Percentiles rank a stretch among this genome's conserved stretches.
Conservation (phyloP, 257 asterid species). For the Solanum rostratum region DNA sequence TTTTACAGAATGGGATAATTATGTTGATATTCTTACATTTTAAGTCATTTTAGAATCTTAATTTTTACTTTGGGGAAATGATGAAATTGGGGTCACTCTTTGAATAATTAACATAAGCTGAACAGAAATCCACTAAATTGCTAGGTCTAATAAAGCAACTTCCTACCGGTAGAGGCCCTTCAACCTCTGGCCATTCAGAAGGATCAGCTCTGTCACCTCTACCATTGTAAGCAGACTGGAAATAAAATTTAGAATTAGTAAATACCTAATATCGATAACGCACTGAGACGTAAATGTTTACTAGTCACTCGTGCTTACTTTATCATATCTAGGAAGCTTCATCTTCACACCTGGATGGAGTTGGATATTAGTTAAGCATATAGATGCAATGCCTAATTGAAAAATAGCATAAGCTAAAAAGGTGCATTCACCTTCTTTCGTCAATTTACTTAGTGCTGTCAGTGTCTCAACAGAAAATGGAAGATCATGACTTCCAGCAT, state of each 20-base stretch:
- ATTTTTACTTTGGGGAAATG: not conserved
- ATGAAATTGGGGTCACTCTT: not conserved
- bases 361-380: not conserved
- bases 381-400: not conserved
- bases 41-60: not conserved
- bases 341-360: conserved; percentile 53
- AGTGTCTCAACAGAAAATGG: conserved; percentile 67
- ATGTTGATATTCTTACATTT: not conserved
- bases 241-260: conserved; percentile 12
- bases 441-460: conserved; percentile 50
- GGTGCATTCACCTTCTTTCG: conserved; percentile 57
- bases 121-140: not conserved
- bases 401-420: not conserved
- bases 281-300: conserved; percentile 10
- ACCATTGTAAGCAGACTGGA: conserved; percentile 86
- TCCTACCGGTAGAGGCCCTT: conserved; percentile 87
- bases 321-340: conserved; percentile 90
- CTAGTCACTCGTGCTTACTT: conserved; percentile 33
- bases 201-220: conserved; percentile 94
- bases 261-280: conserved; percentile 9
- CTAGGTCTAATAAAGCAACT: not conserved
- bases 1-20: not conserved
- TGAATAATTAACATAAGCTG: not conserved
- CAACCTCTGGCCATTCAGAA: conserved; percentile 89
- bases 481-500: conserved; percentile 99